Base-by-base conservation (phyloP, 2,329 filamentous ascomycete genomes). In the Podosphaera leucotricha region DNA sequence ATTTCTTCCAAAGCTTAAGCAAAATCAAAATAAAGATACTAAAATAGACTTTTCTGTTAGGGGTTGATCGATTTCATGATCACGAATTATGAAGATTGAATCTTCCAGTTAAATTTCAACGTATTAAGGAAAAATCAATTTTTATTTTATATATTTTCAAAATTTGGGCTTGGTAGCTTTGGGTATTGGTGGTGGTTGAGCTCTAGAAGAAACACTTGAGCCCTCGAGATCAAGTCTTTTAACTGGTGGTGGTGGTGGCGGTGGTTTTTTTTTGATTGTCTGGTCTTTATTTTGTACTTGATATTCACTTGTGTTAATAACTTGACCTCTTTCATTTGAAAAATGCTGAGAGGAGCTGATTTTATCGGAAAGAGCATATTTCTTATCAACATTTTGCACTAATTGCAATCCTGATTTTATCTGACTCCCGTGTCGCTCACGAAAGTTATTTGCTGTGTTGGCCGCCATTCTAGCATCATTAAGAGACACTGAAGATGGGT, bases 371-470 rank as follows among this genome's bases (percentile, higher is more conserved):
- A 59, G 49, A 0, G 56, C 54, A 43, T 60, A 59, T 43, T 57
- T 57, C 3, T 43, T 49, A 43, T 59, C 57, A 28, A 57, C 20
- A 35, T 54, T 56, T 45, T 57, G 58, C 16, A 55, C 57, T 6
- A 56, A 54, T 49, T 66, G 61, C 58, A 63, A 68, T 1, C 71
- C 71, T 13, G 64, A 59, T 13, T 66, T 64, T 13, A 72, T 67
- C 52, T 75, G 70, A 37, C 73, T 71, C 1, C 69, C 68, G 52
- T 77, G 72, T 33, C 70, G 60, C 52, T 75, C 66, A 38, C 69
- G 66, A 53, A 77, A 74, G 52, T 71, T 71, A 35, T 66, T 72
- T 39, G 66, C 66, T 21, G 67, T 72, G 19, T 62, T 64, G 16
- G 67, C 70, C 39, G 67, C 65, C 42, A 57, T 59, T 46, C 61